Evolutionary conservation across 148 eudicot genomes (phyloP), one percentile per base, ranked within the genome.

Genomic region (Diospyros lotus): DNA sequence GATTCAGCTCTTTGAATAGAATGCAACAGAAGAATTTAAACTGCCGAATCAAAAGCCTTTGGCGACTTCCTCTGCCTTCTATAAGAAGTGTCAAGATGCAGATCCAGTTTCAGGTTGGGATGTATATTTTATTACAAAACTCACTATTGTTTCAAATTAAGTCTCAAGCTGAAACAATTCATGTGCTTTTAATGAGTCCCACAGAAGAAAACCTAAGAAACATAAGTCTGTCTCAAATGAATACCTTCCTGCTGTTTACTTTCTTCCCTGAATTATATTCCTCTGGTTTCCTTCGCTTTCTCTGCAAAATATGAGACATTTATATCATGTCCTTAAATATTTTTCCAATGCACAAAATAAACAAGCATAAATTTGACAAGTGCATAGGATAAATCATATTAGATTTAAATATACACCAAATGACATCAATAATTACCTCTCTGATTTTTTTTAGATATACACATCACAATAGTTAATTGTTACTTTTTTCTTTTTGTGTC

Each of bases 241-340:
- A 67, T 80, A 86, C 88, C 88, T 79, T 82, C 63, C 68, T 79
- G 48, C 83, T 82, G 77, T 83, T 86, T 38, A 78, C 72, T 79
- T 79, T 86, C 79, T 78, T 86, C 72, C 78, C 80, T 65, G 76
- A 65, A 69, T 61, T 75, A 54, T 64, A 71, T 75, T 85, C 80
- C 45, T 86, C 88, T 18, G 69, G 84, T 78, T 86, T 86, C 78
- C 88, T 80, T 58, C 82, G 79, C 72, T 86, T 86, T 76, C 88
- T 83, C 88, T 86, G 82, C 18, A 64, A 68, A 73, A 78, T 53
- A 53, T 48, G 55, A 58, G 17, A 64, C 11, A 50, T 42, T 65
- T 64, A 64, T 40, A 53, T 52, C n/a, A 66, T 38, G 40, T 1
- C 5, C 9, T 62, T 38, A 43, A 38, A 15, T 46, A 56, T 58